These are phyloP conservation scores for Globisporangium paroecandrum DNA, from an alignment of 352 stramenopile genomes.

Conservation along the genomic window DNA sequence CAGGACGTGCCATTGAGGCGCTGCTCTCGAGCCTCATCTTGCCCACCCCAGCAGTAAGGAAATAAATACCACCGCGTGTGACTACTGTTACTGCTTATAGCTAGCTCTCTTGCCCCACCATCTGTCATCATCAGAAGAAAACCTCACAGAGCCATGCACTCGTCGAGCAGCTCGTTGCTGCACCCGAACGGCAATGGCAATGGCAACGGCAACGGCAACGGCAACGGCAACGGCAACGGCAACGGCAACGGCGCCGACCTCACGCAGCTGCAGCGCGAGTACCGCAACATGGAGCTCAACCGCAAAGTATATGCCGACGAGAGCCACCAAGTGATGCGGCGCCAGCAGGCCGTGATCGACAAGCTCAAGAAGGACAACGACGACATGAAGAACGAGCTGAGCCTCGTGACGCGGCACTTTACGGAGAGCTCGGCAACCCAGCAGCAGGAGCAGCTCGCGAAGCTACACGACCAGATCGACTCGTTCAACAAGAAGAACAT, in stretches of 20 bases:
- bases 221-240: constrained; percentile 7
- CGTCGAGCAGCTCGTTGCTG: constrained; percentile 17
- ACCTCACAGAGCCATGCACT: constrained; percentile 6
- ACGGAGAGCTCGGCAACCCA: constrained; percentile 79
- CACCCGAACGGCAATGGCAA: constrained; percentile 11
- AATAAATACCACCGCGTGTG: background rate
- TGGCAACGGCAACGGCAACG: constrained; percentile 23
- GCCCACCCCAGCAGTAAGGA: background rate
- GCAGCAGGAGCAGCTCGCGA: constrained; percentile 77
- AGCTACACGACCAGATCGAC: constrained; percentile 89
- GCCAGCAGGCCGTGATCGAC: constrained; percentile 91
- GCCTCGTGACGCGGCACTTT: constrained; percentile 84
- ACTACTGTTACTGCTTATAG: background rate
- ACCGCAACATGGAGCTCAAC: constrained; percentile 97
- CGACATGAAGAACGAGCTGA: constrained; percentile 87
- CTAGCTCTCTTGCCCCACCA: background rate
- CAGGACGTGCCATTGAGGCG: background rate
- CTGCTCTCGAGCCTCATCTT: background rate
- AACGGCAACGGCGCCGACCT: constrained; percentile 52
- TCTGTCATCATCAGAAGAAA: background rate
- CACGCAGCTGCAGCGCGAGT: constrained; percentile 92
- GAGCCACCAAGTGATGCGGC: constrained; percentile 91
- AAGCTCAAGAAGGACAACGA: constrained; percentile 87
- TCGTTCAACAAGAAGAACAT: constrained; percentile 84
- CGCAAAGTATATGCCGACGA: constrained; percentile 93